A percentile compares a stretch with the other conserved stretches of the same genome.
Evolutionary conservation across 306 rosid genomes (phyloP).

Genomic region (Hippophae rhamnoides): DNA sequence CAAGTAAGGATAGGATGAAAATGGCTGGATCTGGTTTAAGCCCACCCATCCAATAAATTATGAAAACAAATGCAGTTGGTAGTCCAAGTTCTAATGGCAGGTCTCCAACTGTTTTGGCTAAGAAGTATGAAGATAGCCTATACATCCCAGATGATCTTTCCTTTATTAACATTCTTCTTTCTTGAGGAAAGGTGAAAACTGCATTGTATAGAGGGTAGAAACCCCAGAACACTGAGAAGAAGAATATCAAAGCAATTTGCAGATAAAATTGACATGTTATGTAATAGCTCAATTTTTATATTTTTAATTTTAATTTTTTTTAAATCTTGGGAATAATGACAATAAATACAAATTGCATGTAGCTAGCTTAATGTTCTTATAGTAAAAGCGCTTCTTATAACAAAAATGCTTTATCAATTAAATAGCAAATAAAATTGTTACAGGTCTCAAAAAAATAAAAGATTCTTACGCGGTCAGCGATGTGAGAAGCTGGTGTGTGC

Average conservation of each 20-base stretch:
- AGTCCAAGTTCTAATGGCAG: slow-evolving; percentile 88
- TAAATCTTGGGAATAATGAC: no score
- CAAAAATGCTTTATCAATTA: no score
- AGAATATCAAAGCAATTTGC: slow-evolving; percentile 85
- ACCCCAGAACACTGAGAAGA: slow-evolving; percentile 99
- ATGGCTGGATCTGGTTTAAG: slow-evolving; percentile 66
- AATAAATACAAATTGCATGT: no score
- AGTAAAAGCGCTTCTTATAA: no score
- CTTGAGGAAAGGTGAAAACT: slow-evolving; percentile 96
- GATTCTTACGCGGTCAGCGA: slow-evolving; percentile 61
- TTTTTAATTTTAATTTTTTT: no score
- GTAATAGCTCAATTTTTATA: no score
- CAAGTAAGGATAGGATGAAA: slow-evolving; percentile 72
- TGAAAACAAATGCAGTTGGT: slow-evolving; percentile 83
- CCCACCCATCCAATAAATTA: slow-evolving; percentile 97
- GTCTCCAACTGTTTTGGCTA: slow-evolving; percentile 86
- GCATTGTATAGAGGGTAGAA: slow-evolving; percentile 98
- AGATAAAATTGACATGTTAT: not conserved
- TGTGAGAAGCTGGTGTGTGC: slow-evolving; percentile 84
- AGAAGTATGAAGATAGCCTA: slow-evolving; percentile 78
- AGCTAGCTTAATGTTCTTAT: no score
- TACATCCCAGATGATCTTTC: slow-evolving; percentile 93
- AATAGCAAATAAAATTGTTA: no score
- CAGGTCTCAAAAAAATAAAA: not conserved
- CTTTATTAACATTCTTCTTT: slow-evolving; percentile 78